Conservation (phyloP, 1,139 yeast genomes). For the Yamadazyma sp. region DNA sequence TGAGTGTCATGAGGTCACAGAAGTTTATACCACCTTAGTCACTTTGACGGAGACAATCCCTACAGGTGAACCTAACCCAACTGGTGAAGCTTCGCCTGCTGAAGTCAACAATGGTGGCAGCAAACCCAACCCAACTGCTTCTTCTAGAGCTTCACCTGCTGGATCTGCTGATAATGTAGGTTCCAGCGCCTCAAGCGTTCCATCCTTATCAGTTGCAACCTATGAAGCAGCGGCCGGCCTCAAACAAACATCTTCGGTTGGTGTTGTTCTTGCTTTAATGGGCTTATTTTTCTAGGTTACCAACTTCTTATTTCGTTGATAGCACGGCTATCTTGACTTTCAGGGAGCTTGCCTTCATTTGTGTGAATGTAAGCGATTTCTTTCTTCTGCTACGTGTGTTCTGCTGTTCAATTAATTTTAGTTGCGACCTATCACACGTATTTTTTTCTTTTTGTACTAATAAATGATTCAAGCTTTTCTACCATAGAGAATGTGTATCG, state of each 20-base stretch:
- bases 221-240: not conserved
- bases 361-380: too few species aligned
- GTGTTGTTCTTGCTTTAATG: not conserved
- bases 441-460: too few species aligned
- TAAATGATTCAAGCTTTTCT: too few species aligned
- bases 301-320: not conserved
- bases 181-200: not conserved
- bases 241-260: not conserved
- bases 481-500: too few species aligned
- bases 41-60: not conserved
- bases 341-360: not conserved
- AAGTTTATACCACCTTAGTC: not conserved
- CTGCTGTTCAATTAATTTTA: too few species aligned
- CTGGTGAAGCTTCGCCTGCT: not conserved
- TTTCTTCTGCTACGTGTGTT: too few species aligned
- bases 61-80: not conserved
- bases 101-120: too few species aligned
- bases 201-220: not conserved
- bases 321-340: not conserved
- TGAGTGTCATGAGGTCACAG: not conserved
- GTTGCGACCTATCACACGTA: too few species aligned
- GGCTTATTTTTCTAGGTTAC: not conserved
- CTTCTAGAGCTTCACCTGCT: too few species aligned
- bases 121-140: too few species aligned
- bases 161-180: too few species aligned